Evolutionary conservation across 2,329 filamentous ascomycete genomes (phyloP).

Genomic region (Helotiales sp.): DNA sequence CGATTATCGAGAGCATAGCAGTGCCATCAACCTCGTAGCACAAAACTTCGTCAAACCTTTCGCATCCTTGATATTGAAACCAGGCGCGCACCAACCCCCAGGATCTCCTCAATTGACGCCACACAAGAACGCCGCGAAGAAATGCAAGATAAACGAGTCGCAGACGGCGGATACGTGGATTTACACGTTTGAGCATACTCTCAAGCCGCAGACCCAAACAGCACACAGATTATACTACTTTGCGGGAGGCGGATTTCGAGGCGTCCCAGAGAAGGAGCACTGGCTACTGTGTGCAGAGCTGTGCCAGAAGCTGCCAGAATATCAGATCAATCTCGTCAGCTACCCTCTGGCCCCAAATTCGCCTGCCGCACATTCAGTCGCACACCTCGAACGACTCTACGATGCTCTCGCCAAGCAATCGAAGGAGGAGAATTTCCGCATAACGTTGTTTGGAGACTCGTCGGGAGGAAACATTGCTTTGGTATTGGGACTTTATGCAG

Average conservation of each 20-base stretch:
- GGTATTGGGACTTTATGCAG: constrained; percentile 17
- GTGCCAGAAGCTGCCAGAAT: constrained; percentile 12
- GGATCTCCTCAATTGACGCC: constrained; percentile 18
- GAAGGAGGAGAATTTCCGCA: constrained; percentile 2
- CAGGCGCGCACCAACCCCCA: background rate
- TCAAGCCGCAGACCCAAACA: background rate
- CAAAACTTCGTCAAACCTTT: constrained; percentile 16
- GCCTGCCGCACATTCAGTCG: constrained; percentile 9
- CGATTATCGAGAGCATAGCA: constrained; percentile 7
- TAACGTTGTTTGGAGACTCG: constrained; percentile 22
- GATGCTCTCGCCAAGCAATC: constrained; percentile 1
- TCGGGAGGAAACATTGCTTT: constrained; percentile 21
- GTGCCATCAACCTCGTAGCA: constrained; percentile 3
- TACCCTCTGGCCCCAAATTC: constrained; percentile 19
- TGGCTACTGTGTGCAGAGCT: constrained; percentile 22
- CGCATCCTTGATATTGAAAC: constrained; percentile 13
- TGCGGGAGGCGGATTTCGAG: constrained; percentile 33
- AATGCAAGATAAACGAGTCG: constrained; percentile 10
- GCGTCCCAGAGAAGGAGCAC: constrained; percentile 15
- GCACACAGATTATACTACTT: constrained; percentile 29
- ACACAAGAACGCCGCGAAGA: constrained; percentile 6
- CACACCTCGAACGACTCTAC: constrained; percentile 16
- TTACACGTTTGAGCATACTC: constrained; percentile 9
- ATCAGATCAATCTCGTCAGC: constrained; percentile 21
- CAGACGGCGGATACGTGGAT: constrained; percentile 14